phyloP scores from a whole-genome alignment of 805 yeast genomes.

The Starmerella powellii region DNA sequence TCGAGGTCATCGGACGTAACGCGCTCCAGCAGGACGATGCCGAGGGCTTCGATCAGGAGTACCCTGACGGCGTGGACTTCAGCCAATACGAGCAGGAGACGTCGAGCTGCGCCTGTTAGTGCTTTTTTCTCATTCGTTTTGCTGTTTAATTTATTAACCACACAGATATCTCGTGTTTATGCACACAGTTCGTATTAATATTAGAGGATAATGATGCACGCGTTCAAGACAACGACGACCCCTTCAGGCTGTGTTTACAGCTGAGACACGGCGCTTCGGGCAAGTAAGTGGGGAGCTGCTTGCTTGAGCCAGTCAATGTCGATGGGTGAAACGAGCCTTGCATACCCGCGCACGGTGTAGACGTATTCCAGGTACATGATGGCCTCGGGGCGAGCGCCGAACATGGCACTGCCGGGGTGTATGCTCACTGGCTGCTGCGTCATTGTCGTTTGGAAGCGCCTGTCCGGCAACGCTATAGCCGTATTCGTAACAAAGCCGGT shows the following conservation, averaged over 20 bases:
- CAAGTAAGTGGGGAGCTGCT: slow-evolving; percentile 20
- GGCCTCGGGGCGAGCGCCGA: slow-evolving; percentile 72
- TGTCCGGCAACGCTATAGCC: slow-evolving; percentile 89
- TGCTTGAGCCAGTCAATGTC: slow-evolving; percentile 60
- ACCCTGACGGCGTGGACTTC: slow-evolving; percentile 90
- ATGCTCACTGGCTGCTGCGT: slow-evolving; percentile 70
- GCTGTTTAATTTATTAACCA: background rate
- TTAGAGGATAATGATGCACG: no score
- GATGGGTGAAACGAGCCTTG: slow-evolving; percentile 72
- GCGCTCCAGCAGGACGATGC: slow-evolving; percentile 92
- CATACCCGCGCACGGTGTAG: slow-evolving; percentile 84
- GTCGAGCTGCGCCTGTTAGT: slow-evolving; percentile 61
- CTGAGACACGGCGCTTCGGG: slow-evolving; percentile 8
- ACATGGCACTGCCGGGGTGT: slow-evolving; percentile 81
- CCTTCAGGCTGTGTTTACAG: no score
- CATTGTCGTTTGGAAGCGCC: slow-evolving; percentile 75
- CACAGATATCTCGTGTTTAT: background rate
- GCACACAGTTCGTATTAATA: no score
- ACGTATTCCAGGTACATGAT: slow-evolving; percentile 92
- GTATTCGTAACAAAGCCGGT: slow-evolving; percentile 77
- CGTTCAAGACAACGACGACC: no score
- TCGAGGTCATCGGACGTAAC: slow-evolving; percentile 88
- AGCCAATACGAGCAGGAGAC: slow-evolving; percentile 69
- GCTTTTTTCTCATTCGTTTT: background rate
- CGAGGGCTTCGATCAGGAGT: slow-evolving; percentile 83